Percentiles rank a stretch among this genome's conserved stretches.
Evolutionary conservation across 805 yeast species (phyloP).

Genomic region (Metschnikowia shivogae): DNA sequence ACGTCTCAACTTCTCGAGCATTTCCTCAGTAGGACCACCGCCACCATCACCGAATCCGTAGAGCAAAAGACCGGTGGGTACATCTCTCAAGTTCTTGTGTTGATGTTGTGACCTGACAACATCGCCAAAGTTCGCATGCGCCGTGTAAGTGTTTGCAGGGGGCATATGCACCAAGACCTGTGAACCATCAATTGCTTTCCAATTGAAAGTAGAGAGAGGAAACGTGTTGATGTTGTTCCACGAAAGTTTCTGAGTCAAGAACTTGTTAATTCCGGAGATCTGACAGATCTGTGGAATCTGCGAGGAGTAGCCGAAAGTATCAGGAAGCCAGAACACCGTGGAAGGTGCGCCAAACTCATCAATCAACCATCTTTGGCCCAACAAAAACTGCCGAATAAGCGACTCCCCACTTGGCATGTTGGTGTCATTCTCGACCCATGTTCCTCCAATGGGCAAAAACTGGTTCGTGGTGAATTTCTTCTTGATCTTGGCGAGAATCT

Average conservation of each 20-base stretch:
- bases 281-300: slow-evolving; percentile 93
- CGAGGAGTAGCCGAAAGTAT: slow-evolving; percentile 93
- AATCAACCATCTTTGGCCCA: slow-evolving; percentile 84
- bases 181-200: slow-evolving; percentile 93
- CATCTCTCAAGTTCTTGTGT: slow-evolving; percentile 79
- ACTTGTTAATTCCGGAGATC: slow-evolving; percentile 76
- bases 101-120: slow-evolving; percentile 74
- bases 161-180: slow-evolving; percentile 97
- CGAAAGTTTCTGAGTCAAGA: slow-evolving; percentile 87
- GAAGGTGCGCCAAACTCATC: slow-evolving; percentile 75
- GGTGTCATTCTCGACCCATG: slow-evolving; percentile 98
- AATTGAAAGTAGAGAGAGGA: slow-evolving; percentile 87
- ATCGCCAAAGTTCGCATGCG: slow-evolving; percentile 90
- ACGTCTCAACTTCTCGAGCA: slow-evolving; percentile 89
- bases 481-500: slow-evolving; percentile 58
- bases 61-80: slow-evolving; percentile 73
- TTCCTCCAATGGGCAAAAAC: slow-evolving; percentile 90
- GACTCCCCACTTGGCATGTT: slow-evolving; percentile 95
- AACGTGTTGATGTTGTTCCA: slow-evolving; percentile 94
- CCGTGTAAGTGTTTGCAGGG: slow-evolving; percentile 93
- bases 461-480: slow-evolving; percentile 66
- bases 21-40: slow-evolving; percentile 94
- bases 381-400: slow-evolving; percentile 76
- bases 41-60: slow-evolving; percentile 98
- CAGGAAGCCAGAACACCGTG: slow-evolving; percentile 90